These are phyloP conservation scores for Funneliformis caledonium DNA, from an alignment of 371 early-diverging fungal species.

Conservation along the genomic window DNA sequence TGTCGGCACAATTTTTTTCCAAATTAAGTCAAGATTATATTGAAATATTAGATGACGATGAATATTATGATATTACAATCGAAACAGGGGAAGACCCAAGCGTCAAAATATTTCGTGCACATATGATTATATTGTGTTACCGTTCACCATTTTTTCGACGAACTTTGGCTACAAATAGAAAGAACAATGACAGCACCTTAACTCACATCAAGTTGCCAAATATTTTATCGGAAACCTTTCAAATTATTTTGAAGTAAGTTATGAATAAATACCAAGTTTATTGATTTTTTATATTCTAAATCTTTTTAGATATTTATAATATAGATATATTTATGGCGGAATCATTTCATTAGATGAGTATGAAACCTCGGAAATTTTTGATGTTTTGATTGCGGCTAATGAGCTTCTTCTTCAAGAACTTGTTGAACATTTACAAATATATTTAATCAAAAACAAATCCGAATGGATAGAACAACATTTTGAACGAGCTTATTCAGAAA, in stretches of 20 bases:
- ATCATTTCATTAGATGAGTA: neutral
- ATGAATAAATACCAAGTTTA: too few relatives aligned
- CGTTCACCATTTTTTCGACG: conserved; percentile 20
- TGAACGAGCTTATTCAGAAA: neutral
- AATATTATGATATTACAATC: conserved; percentile 28
- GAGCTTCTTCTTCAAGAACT: conserved; percentile 7
- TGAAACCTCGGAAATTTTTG: neutral
- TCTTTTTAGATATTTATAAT: too few relatives aligned
- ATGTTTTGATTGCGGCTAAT: neutral
- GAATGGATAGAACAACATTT: neutral
- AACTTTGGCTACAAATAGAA: neutral
- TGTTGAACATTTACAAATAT: neutral
- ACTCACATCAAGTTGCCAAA: too few relatives aligned
- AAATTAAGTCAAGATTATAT: conserved; percentile 8
- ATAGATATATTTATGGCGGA: too few relatives aligned
- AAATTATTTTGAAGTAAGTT: too few relatives aligned
- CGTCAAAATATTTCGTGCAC: conserved; percentile 21
- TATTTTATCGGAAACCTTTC: too few relatives aligned
- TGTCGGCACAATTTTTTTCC: neutral
- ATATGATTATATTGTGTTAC: conserved; percentile 16
- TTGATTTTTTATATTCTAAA: too few relatives aligned
- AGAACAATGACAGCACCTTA: too few relatives aligned
- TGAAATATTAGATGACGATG: neutral
- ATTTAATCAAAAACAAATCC: neutral
- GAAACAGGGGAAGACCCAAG: conserved; percentile 16